Evolutionary conservation across 352 stramenopile genomes (phyloP).

Genomic region (Thraustochytrium striatum): DNA sequence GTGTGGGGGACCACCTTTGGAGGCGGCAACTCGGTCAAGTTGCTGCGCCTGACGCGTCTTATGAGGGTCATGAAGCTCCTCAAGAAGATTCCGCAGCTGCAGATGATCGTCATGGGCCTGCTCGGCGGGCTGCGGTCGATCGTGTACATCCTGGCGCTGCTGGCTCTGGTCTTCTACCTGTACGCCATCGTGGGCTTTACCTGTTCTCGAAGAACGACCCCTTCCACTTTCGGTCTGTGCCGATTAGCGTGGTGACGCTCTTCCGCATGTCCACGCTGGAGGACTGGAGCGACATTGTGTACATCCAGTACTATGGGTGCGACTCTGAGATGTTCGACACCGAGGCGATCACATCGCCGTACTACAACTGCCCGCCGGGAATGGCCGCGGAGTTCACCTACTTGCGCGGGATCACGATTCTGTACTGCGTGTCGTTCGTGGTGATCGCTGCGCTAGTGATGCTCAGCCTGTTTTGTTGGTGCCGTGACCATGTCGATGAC

Average conservation of each 20-base stretch:
- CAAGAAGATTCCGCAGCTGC: slow-evolving; percentile 71
- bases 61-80: slow-evolving; percentile 79
- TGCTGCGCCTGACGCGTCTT: slow-evolving; percentile 72
- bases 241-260: slow-evolving; percentile 76
- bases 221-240: slow-evolving; percentile 76
- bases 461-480: slow-evolving; percentile 80
- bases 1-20: slow-evolving; percentile 57
- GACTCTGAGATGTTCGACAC: slow-evolving; percentile 57
- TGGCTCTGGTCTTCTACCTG: slow-evolving; percentile 81
- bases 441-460: slow-evolving; percentile 78
- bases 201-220: slow-evolving; percentile 77
- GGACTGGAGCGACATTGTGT: slow-evolving; percentile 79
- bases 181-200: slow-evolving; percentile 82
- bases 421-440: slow-evolving; percentile 79
- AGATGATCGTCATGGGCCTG: slow-evolving; percentile 78
- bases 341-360: neutral
- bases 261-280: slow-evolving; percentile 79
- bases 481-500: slow-evolving; percentile 83
- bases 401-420: slow-evolving; percentile 35
- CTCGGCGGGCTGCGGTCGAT: slow-evolving; percentile 77
- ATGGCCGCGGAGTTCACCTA: neutral
- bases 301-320: slow-evolving; percentile 81
- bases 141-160: slow-evolving; percentile 76
- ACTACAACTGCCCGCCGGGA: neutral
- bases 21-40: slow-evolving; percentile 66